These are phyloP conservation scores for Arthrobotrys iridis DNA, from an alignment of 2,329 filamentous ascomycete species.

Conservation along the genomic window DNA sequence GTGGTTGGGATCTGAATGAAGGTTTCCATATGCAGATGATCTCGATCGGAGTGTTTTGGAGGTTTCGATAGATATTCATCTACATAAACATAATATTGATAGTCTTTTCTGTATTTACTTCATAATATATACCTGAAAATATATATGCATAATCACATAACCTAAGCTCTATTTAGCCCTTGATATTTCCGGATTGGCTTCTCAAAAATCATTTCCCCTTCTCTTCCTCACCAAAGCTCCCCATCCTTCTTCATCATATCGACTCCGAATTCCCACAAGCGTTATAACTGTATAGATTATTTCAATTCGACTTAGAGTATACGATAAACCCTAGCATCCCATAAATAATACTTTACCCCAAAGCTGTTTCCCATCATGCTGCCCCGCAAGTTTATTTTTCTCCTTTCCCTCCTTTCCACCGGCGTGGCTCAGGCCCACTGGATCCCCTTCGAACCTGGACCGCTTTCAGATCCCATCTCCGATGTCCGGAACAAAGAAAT, in stretches of 20 bases:
- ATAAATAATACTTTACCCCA: neutral
- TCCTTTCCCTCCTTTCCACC: slow-evolving; percentile 27
- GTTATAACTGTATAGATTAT: neutral
- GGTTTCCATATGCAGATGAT: neutral
- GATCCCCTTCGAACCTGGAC: slow-evolving; percentile 1
- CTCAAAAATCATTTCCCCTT: neutral
- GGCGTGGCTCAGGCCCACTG: slow-evolving; percentile 10
- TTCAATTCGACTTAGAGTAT: slow-evolving; percentile 1
- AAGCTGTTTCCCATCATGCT: slow-evolving; percentile 10
- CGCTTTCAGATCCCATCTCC: neutral
- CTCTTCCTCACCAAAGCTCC: neutral
- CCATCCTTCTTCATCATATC: neutral
- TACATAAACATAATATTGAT: slow-evolving; percentile 1
- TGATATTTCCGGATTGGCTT: neutral
- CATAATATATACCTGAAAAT: slow-evolving; percentile 32
- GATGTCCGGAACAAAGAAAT: neutral
- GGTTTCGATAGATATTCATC: neutral
- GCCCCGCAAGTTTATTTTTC: slow-evolving; percentile 2
- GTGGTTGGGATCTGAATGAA: too few species aligned
- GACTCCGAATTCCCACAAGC: neutral
- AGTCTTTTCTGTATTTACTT: slow-evolving; percentile 9
- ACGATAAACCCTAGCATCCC: neutral
- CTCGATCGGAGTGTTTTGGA: too few species aligned
- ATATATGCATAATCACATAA: too few species aligned
- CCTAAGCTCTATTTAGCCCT: too few species aligned